Base-by-base conservation (phyloP, 768 basidiomycete genomes). In the Leccinum truebloodii region DNA sequence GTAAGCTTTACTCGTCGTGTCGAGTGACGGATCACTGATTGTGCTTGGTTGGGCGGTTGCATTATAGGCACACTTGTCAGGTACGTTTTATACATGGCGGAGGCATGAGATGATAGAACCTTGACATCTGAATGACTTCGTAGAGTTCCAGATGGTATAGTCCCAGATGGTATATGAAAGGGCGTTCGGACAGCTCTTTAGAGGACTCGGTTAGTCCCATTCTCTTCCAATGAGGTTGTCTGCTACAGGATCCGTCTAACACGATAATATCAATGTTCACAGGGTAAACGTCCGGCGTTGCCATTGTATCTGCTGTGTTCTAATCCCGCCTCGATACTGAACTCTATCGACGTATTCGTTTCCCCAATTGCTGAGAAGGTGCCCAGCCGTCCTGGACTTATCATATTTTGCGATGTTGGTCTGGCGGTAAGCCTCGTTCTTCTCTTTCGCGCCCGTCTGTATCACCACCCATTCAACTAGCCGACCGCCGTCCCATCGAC, bases 401-500 rank as follows among this genome's bases (percentile, higher is more conserved):
- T 6, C 1, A 1, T 8, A 30, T 30, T 8, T 30, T 30, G 30
- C 30, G n/a, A 30, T n/a, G 32, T 6, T 16, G 18, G 18, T 32
- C 28, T 28, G 30, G 30, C 30, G 30, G 30, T 30, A 30, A 30
- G 30, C 30, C 30, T 30, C 30, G 30, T 30, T 30, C 30, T 30
- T 30, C 30, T 30, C 30, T 30, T 30, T 30, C 30, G 30, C 8
- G 30, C 30, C 30, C 30, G 53, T 32, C 30, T 10, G 30, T 32
- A 32, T 32, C 30, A 32, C 30, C 16, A 37, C 51, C 48, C 60
- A 37, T 55, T 4, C 24, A 35, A n/a, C 48, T 77, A 90, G 94
- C 93, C 58, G 95, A 96, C 81, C 84, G 95, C n/a, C 83, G 95
- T 39, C 95, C 95, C 3, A 94, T 98, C 71, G 95, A 98, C 79